Evolutionary conservation across 164 flowering plant genomes (phyloP).

Genomic region (Protea cynaroides): DNA sequence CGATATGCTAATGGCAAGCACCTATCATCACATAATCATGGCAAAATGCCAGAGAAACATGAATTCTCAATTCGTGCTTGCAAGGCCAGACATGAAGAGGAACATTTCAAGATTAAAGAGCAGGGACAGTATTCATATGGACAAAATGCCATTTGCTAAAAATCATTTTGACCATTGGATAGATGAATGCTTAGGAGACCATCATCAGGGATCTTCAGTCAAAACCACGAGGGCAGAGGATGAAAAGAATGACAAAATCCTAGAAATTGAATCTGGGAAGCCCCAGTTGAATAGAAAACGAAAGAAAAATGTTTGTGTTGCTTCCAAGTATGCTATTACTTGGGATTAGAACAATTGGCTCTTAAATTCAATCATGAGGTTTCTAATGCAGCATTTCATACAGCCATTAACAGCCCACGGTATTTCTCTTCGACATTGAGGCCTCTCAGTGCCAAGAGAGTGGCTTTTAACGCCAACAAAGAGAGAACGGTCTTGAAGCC

Average conservation of each 20-base stretch:
- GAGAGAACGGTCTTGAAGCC: slow-evolving; percentile 50
- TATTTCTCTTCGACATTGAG: slow-evolving; percentile 42
- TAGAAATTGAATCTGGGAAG: slow-evolving; percentile 75
- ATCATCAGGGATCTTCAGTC: slow-evolving; percentile 12
- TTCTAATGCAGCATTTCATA: slow-evolving; percentile 24
- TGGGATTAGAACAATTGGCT: slow-evolving; percentile 31
- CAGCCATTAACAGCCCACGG: slow-evolving; percentile 59
- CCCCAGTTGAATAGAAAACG: slow-evolving; percentile 37
- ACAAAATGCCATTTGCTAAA: slow-evolving; percentile 16
- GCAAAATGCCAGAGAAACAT: slow-evolving; percentile 30
- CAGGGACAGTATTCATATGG: slow-evolving; percentile 18
- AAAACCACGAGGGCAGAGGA: slow-evolving; percentile 30
- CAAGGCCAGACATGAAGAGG: slow-evolving; percentile 37
- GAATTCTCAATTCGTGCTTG: slow-evolving; percentile 19
- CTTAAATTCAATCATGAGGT: slow-evolving; percentile 22
- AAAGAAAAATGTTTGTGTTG: slow-evolving; percentile 13
- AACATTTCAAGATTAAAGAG: slow-evolving; percentile 35
- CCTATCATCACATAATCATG: slow-evolving; percentile 18
- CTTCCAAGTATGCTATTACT: slow-evolving; percentile 20
- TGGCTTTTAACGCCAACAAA: slow-evolving; percentile 51
- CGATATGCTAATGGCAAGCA: slow-evolving; percentile 23
- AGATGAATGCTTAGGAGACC: slow-evolving; percentile 33
- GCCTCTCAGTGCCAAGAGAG: slow-evolving; percentile 34
- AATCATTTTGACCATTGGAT: slow-evolving; percentile 55
- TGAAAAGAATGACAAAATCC: slow-evolving; percentile 59